A percentile compares a stretch with the other conserved stretches of the same genome.
Conservation (phyloP, 2,329 filamentous ascomycete species). For the Phoma herbarum region DNA sequence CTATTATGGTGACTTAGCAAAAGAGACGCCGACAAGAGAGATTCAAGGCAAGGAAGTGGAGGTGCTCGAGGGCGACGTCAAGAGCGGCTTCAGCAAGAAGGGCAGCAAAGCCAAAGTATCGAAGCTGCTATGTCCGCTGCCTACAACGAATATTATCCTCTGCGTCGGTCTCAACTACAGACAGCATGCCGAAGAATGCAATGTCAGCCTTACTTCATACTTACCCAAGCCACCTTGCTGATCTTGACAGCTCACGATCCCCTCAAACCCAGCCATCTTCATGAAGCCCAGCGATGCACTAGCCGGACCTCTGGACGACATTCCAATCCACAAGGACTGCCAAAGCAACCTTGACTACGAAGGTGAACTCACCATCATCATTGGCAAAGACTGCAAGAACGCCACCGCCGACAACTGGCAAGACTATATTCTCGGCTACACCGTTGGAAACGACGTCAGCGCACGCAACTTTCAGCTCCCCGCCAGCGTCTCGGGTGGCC, state of each 20-base stretch:
- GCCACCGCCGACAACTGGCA: conserved; percentile 63
- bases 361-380: conserved; percentile 50
- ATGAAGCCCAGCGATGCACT: conserved; percentile 49
- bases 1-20: conserved; percentile 44
- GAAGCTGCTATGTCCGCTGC: conserved; percentile 45
- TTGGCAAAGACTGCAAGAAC: conserved; percentile 48
- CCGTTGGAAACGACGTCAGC: conserved; percentile 70
- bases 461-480: conserved; percentile 63
- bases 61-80: conserved; percentile 41
- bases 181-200: conserved; percentile 46
- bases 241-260: conserved; percentile 36
- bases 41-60: conserved; percentile 44
- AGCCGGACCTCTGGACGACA: conserved; percentile 41
- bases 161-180: conserved; percentile 50
- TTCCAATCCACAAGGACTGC: conserved; percentile 44
- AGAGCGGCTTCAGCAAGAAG: conserved; percentile 43
- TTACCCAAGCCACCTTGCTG: not conserved
- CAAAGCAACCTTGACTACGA: conserved; percentile 50
- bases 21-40: conserved; percentile 40
- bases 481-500: conserved; percentile 43
- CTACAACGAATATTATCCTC: conserved; percentile 41
- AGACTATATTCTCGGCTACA: conserved; percentile 71
- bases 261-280: conserved; percentile 47
- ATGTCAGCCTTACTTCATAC: conserved; percentile 24
- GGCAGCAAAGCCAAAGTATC: conserved; percentile 37